phyloP scores from a whole-genome alignment of 2,329 filamentous ascomycete genomes.

The Botrytis squamosa region DNA sequence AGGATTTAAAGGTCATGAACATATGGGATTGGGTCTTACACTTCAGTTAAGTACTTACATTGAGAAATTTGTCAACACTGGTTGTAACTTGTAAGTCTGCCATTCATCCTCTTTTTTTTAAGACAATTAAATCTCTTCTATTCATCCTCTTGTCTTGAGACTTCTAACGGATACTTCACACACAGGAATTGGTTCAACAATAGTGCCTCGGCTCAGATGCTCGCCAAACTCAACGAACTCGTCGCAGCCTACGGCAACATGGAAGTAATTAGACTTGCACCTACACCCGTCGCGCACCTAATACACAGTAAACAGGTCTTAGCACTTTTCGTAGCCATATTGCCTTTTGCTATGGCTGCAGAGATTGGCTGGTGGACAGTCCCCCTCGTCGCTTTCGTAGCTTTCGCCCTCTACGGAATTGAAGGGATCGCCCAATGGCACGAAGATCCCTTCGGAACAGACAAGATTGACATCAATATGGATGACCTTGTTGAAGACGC shows the following conservation, averaged over 20 bases:
- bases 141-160: neutral
- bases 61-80: slow-evolving; percentile 58
- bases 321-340: slow-evolving; percentile 57
- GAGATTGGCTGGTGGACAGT: slow-evolving; percentile 64
- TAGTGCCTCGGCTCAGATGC: slow-evolving; percentile 57
- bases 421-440: slow-evolving; percentile 53
- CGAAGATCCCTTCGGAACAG: slow-evolving; percentile 66
- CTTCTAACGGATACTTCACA: slow-evolving; percentile 8
- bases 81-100: slow-evolving; percentile 43
- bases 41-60: slow-evolving; percentile 60
- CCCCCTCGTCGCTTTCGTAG: slow-evolving; percentile 57
- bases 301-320: slow-evolving; percentile 66
- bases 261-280: slow-evolving; percentile 65
- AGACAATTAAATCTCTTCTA: slow-evolving; percentile 21
- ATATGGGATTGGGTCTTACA: slow-evolving; percentile 57
- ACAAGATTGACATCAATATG: slow-evolving; percentile 67
- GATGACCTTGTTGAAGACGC: slow-evolving; percentile 63
- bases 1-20: slow-evolving; percentile 53
- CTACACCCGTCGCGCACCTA: slow-evolving; percentile 62
- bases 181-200: slow-evolving; percentile 56
- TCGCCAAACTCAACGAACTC: slow-evolving; percentile 55
- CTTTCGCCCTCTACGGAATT: slow-evolving; percentile 57
- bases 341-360: slow-evolving; percentile 63
- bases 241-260: slow-evolving; percentile 60
- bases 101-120: neutral